Conservation (phyloP, 257 asterid species). For the Galeopsis tetrahit region DNA sequence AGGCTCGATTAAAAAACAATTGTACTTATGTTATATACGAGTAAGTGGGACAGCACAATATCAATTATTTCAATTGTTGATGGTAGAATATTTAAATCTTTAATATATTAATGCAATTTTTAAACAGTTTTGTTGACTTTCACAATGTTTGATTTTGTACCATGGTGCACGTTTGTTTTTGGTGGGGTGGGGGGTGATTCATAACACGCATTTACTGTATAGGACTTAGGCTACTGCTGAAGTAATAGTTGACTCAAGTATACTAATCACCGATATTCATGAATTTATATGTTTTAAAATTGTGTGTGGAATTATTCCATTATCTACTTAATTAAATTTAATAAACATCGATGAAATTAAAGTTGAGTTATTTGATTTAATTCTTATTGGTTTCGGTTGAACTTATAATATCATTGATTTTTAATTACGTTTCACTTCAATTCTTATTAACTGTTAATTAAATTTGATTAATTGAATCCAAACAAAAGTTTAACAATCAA, state of each 20-base stretch:
- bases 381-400: no score
- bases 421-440: no score
- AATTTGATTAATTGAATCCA: no score
- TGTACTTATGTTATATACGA: not conserved
- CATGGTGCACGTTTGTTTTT: constrained; percentile 12
- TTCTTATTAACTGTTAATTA: no score
- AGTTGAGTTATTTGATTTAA: no score
- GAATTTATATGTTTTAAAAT: not conserved
- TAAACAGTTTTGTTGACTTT: constrained; percentile 11
- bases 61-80: not conserved
- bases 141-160: not conserved
- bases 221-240: not conserved
- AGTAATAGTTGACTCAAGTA: not conserved
- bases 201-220: not conserved
- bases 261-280: not conserved
- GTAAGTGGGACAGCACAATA: not conserved
- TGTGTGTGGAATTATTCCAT: not conserved
- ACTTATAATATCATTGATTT: no score
- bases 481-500: not conserved
- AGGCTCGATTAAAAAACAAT: not conserved
- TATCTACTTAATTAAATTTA: no score
- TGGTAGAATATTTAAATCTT: not conserved
- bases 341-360: no score
- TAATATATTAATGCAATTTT: not conserved
- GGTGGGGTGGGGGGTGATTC: not conserved